Base-by-base conservation (phyloP, 805 yeast genomes). In the Sugiyamaella smithiae region DNA sequence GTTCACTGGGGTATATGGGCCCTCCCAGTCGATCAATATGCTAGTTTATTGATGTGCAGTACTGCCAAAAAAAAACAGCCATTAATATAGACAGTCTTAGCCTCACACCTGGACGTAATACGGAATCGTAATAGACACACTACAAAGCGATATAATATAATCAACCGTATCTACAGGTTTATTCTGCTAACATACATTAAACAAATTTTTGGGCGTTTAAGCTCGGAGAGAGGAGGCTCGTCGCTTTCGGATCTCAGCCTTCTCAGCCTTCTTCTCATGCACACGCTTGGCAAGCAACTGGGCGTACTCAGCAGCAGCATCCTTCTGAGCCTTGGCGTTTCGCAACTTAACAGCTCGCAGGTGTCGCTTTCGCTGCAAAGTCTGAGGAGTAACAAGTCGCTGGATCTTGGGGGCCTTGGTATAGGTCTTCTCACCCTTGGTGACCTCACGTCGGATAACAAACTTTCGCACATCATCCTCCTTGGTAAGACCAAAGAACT, bases 401-500 rank as follows among this genome's bases (percentile, higher is more conserved):
- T 93, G 99, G 81, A 93, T 91, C 87, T 87, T 91, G 80, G 99
- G 99, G 71, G 99, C 99, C 87, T 93, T 93, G 78, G 98, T 88
- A 90, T 86, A 93, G 70, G 88, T 84, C 85, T 88, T 88, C 70
- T 90, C 97, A 80, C 95, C 95, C 85, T 93, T 95, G 79, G 84
- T 84, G 65, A 93, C 85, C 76, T 91, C 97, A 80, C 99, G 90
- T 82, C 98, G 93, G 72, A 93, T 84, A 67, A 93, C 99, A 77
- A 81, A 93, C 77, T 80, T 77, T 73, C 87, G 82, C 62, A 86
- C 91, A 68, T 87, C 95, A 68, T 86, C 95, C 74, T 86, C 95
- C 81, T 88, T 86, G 77, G 95, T 72, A 69, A 88, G 85, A 80
- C 97, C 98, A 73, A 88, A 93, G 96, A 93, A 93, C 79, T 93